Percentiles rank a stretch among this genome's conserved stretches.
These are phyloP conservation scores for Apiospora aurea DNA, from an alignment of 2,329 filamentous ascomycete species.

Conservation along the genomic window DNA sequence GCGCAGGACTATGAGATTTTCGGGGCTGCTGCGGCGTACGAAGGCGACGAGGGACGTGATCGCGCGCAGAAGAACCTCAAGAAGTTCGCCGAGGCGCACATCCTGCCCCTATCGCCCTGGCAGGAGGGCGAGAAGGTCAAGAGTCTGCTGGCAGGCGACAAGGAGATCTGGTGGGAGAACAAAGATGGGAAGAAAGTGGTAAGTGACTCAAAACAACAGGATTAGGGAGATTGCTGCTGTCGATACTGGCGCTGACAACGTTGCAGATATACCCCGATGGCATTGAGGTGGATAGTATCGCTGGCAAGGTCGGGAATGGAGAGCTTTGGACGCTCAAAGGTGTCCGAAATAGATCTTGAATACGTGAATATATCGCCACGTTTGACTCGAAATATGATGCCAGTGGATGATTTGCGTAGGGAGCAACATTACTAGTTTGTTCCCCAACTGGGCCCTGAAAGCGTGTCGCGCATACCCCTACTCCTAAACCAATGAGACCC, in stretches of 20 bases:
- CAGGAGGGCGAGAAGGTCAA: conserved; percentile 67
- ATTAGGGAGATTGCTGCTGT: conserved; percentile 37
- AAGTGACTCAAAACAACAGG: conserved; percentile 43
- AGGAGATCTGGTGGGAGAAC: conserved; percentile 83
- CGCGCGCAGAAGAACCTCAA: conserved; percentile 79
- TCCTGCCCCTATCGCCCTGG: conserved; percentile 81
- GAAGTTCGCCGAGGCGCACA: conserved; percentile 85
- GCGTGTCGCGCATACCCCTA: neutral
- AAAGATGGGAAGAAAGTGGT: conserved; percentile 73
- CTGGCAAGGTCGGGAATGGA: conserved; percentile 82
- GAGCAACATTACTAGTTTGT: neutral
- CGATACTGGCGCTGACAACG: conserved; percentile 26
- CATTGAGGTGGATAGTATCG: conserved; percentile 78
- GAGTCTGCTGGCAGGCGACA: conserved; percentile 68
- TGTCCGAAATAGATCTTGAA: conserved; percentile 54
- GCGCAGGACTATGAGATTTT: conserved; percentile 73
- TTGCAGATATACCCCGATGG: conserved; percentile 76
- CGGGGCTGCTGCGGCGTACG: conserved; percentile 73
- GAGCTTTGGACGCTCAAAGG: conserved; percentile 80
- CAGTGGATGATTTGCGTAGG: neutral
- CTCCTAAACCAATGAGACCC: neutral
- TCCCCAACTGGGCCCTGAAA: neutral
- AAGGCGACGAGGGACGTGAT: conserved; percentile 76
- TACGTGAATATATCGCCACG: neutral
- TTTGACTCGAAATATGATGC: neutral